Evolutionary conservation across 768 basidiomycete species (phyloP), one percentile per base, ranked within the genome.

Genomic region (Galerina marginata): DNA sequence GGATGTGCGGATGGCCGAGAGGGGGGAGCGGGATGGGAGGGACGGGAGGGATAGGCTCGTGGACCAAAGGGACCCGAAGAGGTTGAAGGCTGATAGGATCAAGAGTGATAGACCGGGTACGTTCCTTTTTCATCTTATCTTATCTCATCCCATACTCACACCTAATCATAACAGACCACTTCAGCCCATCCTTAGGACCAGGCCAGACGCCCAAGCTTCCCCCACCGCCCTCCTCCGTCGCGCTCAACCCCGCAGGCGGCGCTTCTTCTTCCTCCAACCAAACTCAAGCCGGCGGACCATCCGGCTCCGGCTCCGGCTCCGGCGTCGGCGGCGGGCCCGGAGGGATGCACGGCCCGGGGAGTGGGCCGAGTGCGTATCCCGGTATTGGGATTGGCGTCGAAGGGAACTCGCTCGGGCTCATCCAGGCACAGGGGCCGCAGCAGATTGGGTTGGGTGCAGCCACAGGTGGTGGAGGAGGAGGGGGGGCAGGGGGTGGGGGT

Each of bases 31-130:
- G 58, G 50, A 23, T 33, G 60, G 23, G 47, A 48, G 52, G 12
- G 47, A 51, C 50, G 48, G 47, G 36, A 23, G 48, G 37, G 82
- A 82, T n/a, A 74, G 80, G 12, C 73, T 79, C 5, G 60, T 64
- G 5, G 77, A 79, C 58, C 79, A 82, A 61, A 76, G 87, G 43
- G 88, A 90, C 61, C 75, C 83, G 14, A 89, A 89, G 71, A 79
- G 88, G 52, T 76, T 84, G 60, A 89, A 88, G 70, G 81, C 68
- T 14, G 74, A 74, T 36, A 69, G 73, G 37, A 73, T 71, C 57
- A 77, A 86, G 66, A 69, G 63, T 54, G 76, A 75, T 66, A 68
- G 77, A 51, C 71, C 72, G 65, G 74, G 74, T 75, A 56, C 44
- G 55, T 67, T n/a, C n/a, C 25, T 29, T 4, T 11, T 20, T 40